Evolutionary conservation across 2,329 filamentous ascomycete species (phyloP).

Genomic region (Metarhizium humberi): DNA sequence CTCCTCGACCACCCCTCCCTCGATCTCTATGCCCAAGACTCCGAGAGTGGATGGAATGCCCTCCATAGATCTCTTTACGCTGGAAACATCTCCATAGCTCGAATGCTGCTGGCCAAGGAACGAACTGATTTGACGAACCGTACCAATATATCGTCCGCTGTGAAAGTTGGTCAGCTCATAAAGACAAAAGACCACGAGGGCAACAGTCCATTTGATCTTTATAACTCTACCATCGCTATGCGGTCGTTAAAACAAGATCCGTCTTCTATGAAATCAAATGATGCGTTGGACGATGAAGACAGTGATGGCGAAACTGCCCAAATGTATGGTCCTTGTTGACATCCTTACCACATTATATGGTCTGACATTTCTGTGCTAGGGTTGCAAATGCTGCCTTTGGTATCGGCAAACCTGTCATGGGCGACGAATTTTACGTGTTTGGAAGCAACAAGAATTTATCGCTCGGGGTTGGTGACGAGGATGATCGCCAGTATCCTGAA

Average conservation of each 20-base stretch:
- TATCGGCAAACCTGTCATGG: conserved; percentile 24
- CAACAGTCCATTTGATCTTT: conserved; percentile 89
- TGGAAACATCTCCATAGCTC: conserved; percentile 80
- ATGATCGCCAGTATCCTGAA: conserved; percentile 90
- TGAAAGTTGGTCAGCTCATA: conserved; percentile 65
- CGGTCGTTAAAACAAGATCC: conserved; percentile 51
- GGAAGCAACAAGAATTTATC: conserved; percentile 95
- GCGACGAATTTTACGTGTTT: conserved; percentile 86
- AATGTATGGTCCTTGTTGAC: conserved; percentile 16
- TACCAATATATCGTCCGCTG: conserved; percentile 42
- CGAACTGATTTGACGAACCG: conserved; percentile 53
- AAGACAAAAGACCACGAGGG: conserved; percentile 95
- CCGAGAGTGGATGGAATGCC: conserved; percentile 92
- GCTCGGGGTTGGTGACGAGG: conserved; percentile 87
- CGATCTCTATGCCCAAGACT: conserved; percentile 80
- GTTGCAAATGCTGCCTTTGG: conserved; percentile 10
- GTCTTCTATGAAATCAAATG: conserved; percentile 38
- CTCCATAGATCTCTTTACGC: conserved; percentile 84
- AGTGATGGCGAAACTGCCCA: conserved; percentile 21
- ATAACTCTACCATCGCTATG: conserved; percentile 75
- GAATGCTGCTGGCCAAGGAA: conserved; percentile 72
- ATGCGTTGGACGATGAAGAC: conserved; percentile 47
- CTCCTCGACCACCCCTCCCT: conserved; percentile 74
- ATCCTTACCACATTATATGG: neutral
- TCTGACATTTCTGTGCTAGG: conserved; percentile 8